A percentile compares a stretch with the other conserved stretches of the same genome.
Evolutionary conservation across 331 rosid genomes (phyloP).

Genomic region (Telfairia occidentalis): DNA sequence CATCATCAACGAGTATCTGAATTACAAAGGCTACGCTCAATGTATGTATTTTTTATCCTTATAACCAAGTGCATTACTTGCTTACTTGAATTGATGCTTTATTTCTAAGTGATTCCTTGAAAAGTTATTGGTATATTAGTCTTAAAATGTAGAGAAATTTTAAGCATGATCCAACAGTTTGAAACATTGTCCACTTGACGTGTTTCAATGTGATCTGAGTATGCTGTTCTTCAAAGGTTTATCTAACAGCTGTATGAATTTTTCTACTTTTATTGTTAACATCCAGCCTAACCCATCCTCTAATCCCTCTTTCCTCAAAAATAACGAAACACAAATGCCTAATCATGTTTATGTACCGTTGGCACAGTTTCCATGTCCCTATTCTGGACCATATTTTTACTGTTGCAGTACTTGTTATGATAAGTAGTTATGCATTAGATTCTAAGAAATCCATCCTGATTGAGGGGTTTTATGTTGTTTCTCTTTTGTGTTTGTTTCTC

Average conservation of each 20-base stretch:
- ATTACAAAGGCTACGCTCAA: slow-evolving; percentile 79
- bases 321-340: neutral
- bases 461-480: neutral
- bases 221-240: neutral
- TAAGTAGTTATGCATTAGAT: neutral
- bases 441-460: neutral
- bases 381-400: neutral
- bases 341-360: neutral
- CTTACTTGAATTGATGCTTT: neutral
- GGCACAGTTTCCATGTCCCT: slow-evolving; percentile 1
- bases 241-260: neutral
- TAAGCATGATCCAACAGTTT: neutral
- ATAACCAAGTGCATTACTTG: neutral
- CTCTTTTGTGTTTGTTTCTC: neutral
- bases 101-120: neutral
- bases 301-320: neutral
- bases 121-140: neutral
- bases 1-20: slow-evolving; percentile 95
- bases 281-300: neutral
- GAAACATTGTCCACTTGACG: neutral
- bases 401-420: neutral
- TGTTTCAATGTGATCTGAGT: neutral
- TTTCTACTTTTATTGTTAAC: neutral
- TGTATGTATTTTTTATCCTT: slow-evolving; percentile 37
- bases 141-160: neutral